Evolutionary conservation across 1,284 basidiomycete genomes (phyloP), one percentile per base, ranked within the genome.

Genomic region (Puccinia triticina): DNA sequence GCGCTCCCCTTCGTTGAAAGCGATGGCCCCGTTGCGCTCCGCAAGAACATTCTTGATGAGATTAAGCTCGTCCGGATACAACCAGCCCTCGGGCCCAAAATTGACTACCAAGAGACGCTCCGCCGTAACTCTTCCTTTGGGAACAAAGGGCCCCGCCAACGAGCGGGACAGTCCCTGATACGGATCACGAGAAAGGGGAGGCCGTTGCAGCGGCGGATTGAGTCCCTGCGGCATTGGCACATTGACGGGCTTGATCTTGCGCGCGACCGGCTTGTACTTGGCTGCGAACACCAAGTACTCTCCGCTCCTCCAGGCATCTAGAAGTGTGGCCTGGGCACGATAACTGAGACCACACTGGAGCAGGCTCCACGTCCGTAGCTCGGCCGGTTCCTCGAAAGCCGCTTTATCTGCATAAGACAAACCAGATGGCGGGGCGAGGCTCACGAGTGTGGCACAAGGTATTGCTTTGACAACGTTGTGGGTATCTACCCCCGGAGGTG

Each of bases 221-320:
- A 55, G 64, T 8, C n/a, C 43, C 23, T 53, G 76, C 16, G 50
- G 78, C 66, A 80, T 72, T 59, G 50, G 50, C 26, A 26, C 23
- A 71, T 79, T 79, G 29, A 69, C 64, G 12, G 61, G 61, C 37
- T 37, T 69, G 10, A 79, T 48, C 29, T 79, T 79, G 40, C 50
- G 55, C 1, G 23, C 23, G 8, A 80, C 78, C 10, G 78, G 53
- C 57, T 80, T 80, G 43, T 72, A 80, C 37, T 80, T 80, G 0
- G 67, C 26, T 18, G 32, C 66, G 23, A 69, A 66, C n/a, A n/a
- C n/a, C 46, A n/a, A 34, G n/a, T 29, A n/a, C 16, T 8, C 61
- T 16, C 18, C 26, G 10, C 37, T 29, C 34, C 40, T 37, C 64
- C 64, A 67, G 16, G 32, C 40, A 23, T 67, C 64, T 16, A 37